Percentiles rank a stretch among this genome's conserved stretches.
Evolutionary conservation across 2,329 filamentous ascomycete species (phyloP).

Genomic region (Juglanconis oblonga): DNA sequence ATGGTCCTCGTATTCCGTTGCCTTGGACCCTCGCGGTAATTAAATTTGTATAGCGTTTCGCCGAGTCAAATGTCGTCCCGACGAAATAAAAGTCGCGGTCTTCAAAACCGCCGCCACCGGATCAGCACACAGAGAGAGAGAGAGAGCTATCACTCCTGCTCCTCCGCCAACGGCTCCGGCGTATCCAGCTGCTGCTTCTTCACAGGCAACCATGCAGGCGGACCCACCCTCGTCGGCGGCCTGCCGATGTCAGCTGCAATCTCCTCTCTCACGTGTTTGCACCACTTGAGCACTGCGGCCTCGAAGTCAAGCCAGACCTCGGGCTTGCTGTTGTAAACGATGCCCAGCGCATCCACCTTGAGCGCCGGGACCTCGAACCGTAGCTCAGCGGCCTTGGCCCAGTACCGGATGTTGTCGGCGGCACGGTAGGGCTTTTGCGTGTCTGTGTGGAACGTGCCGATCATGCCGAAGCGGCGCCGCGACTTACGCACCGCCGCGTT

Average conservation of each 20-base stretch:
- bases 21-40: neutral
- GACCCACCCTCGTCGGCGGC: slow-evolving; percentile 17
- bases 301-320: slow-evolving; percentile 81
- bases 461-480: slow-evolving; percentile 80
- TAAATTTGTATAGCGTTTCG: neutral
- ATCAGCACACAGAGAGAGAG: neutral
- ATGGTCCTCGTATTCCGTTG: neutral
- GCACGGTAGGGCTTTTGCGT: slow-evolving; percentile 91
- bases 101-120: too few species aligned
- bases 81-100: too few species aligned
- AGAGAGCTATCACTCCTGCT: neutral
- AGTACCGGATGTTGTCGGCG: slow-evolving; percentile 91
- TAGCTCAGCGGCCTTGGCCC: slow-evolving; percentile 93
- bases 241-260: slow-evolving; percentile 60
- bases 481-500: slow-evolving; percentile 86
- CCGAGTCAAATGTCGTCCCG: too few species aligned
- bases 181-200: slow-evolving; percentile 12
- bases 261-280: slow-evolving; percentile 76
- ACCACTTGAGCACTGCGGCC: slow-evolving; percentile 79
- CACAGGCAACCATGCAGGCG: slow-evolving; percentile 9
- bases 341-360: slow-evolving; percentile 78
- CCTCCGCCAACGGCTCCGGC: slow-evolving; percentile 10
- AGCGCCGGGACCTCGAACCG: slow-evolving; percentile 80
- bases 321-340: slow-evolving; percentile 71
- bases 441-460: slow-evolving; percentile 86